phyloP scores from a whole-genome alignment of 2,329 filamentous ascomycete genomes.

The Myrmaecium sp. region DNA sequence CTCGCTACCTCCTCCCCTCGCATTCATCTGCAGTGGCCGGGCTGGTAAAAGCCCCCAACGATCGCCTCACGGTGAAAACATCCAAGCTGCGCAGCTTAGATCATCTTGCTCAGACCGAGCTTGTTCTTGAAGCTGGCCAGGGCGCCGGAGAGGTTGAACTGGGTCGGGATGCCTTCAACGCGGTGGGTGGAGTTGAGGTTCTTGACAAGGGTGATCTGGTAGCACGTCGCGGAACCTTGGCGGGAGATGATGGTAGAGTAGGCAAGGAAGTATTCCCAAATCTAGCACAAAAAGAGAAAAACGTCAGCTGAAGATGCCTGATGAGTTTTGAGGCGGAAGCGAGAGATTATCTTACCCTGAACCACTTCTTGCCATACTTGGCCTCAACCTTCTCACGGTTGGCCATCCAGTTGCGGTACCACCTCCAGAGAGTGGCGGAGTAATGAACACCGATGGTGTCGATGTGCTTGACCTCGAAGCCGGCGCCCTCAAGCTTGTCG shows the following conservation, averaged over 20 bases:
- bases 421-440: slow-evolving; percentile 88
- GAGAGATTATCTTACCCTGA: slow-evolving; percentile 49
- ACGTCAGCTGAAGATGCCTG: neutral
- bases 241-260: slow-evolving; percentile 71
- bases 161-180: slow-evolving; percentile 52
- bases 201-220: slow-evolving; percentile 74
- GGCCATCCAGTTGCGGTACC: slow-evolving; percentile 97
- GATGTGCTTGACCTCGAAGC: slow-evolving; percentile 78
- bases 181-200: slow-evolving; percentile 80
- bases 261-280: slow-evolving; percentile 85
- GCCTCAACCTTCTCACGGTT: slow-evolving; percentile 84
- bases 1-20: no score
- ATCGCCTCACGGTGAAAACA: no score
- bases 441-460: slow-evolving; percentile 96
- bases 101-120: no score
- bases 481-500: slow-evolving; percentile 67
- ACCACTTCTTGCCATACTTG: slow-evolving; percentile 94
- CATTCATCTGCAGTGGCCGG: no score
- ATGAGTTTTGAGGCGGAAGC: neutral
- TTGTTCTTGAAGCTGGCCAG: slow-evolving; percentile 32
- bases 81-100: no score
- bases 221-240: slow-evolving; percentile 72
- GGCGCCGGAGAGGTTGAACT: slow-evolving; percentile 53
- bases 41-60: no score
- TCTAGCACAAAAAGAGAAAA: slow-evolving; percentile 29